A percentile compares a stretch with the other conserved stretches of the same genome.
phyloP scores from a whole-genome alignment of 768 basidiomycete species.

The Tulasnella sp. region DNA sequence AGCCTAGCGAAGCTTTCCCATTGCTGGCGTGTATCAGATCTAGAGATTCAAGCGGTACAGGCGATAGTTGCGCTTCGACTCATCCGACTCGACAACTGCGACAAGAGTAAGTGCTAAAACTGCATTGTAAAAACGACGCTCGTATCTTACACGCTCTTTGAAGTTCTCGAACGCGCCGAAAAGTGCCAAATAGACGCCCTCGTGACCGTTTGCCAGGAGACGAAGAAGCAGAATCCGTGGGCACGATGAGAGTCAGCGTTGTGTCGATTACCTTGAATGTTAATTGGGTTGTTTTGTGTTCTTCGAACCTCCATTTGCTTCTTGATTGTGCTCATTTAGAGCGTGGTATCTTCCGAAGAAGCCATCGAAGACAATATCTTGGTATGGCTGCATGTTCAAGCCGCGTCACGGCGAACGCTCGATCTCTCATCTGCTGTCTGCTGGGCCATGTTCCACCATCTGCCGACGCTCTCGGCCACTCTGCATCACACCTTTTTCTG shows the following conservation, averaged over 20 bases:
- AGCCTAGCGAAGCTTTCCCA: background rate
- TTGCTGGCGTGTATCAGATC: background rate
- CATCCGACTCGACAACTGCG: background rate
- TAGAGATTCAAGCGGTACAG: background rate
- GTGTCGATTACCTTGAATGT: background rate
- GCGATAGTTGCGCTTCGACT: background rate
- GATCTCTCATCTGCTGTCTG: too few relatives aligned
- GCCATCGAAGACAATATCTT: too few relatives aligned
- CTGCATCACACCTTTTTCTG: too few relatives aligned
- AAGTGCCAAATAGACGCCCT: background rate
- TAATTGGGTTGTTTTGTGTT: background rate
- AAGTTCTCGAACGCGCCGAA: conserved; percentile 6
- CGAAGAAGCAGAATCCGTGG: background rate
- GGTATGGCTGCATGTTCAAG: too few relatives aligned
- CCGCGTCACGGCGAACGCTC: too few relatives aligned
- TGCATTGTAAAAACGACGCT: background rate
- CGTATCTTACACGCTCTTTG: background rate
- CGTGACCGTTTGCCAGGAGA: background rate
- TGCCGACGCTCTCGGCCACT: too few relatives aligned
- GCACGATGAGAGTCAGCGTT: background rate
- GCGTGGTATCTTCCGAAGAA: too few relatives aligned
- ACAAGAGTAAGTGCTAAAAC: background rate
- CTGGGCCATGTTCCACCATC: too few relatives aligned
- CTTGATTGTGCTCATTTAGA: too few relatives aligned
- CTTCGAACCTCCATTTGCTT: background rate